phyloP scores from a whole-genome alignment of 257 asterid species.

The Solanum paucissectum region DNA sequence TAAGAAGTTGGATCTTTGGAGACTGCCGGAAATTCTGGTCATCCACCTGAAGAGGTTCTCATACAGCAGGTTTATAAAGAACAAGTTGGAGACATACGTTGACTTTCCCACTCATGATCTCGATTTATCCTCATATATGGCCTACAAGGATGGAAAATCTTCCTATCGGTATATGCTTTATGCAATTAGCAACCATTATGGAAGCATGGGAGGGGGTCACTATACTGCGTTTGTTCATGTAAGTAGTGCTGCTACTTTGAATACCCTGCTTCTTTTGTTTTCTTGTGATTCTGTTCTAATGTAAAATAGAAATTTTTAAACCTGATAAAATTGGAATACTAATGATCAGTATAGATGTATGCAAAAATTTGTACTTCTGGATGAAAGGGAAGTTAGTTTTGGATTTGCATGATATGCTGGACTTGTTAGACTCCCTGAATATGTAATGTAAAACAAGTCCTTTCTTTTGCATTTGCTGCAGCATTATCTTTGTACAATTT shows the following conservation, averaged over 20 bases:
- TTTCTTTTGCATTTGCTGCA: neutral
- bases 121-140: conserved; percentile 54
- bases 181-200: conserved; percentile 85
- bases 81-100: conserved; percentile 76
- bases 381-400: neutral
- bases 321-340: neutral
- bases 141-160: conserved; percentile 40
- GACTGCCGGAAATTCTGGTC: conserved; percentile 82
- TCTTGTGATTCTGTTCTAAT: neutral
- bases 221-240: conserved; percentile 84
- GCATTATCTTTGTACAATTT: neutral
- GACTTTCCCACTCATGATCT: conserved; percentile 78
- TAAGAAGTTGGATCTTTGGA: conserved; percentile 87
- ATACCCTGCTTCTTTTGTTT: conserved; percentile 1
- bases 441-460: neutral
- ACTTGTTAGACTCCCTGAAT: neutral
- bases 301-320: neutral
- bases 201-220: conserved; percentile 93
- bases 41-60: conserved; percentile 93
- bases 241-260: conserved; percentile 20
- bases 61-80: conserved; percentile 56
- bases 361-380: neutral
- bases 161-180: conserved; percentile 64
- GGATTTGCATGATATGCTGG: neutral
- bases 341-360: neutral